Evolutionary conservation across 2,329 filamentous ascomycete genomes (phyloP).

Genomic region (Verticillium longisporum): DNA sequence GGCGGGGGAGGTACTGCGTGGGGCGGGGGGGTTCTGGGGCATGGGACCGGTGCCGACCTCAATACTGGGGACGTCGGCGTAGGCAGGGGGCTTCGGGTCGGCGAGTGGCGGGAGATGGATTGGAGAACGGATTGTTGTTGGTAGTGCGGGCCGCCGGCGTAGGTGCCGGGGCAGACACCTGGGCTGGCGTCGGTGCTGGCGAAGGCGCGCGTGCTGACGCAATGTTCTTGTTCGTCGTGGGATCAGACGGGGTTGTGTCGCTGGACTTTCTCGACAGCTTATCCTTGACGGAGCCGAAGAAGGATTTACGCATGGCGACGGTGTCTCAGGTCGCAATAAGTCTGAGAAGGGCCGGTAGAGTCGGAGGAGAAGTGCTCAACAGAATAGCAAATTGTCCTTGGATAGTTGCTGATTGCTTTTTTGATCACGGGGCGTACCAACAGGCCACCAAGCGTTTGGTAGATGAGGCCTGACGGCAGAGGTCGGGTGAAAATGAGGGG

Average conservation of each 20-base stretch:
- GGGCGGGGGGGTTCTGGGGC: constrained; percentile 4
- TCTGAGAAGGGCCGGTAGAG: not conserved
- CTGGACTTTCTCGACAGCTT: constrained; percentile 20
- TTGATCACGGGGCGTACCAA: too few species aligned
- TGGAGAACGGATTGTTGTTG: constrained; percentile 7
- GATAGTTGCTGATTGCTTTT: too few species aligned
- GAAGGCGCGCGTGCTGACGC: not conserved
- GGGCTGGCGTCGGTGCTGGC: not conserved
- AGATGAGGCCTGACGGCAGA: not conserved
- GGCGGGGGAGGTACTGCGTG: constrained; percentile 10
- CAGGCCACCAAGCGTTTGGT: not conserved
- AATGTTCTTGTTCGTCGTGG: not conserved
- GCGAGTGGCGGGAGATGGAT: constrained; percentile 11
- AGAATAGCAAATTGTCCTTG: too few species aligned
- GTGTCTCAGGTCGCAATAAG: not conserved
- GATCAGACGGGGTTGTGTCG: constrained; percentile 7
- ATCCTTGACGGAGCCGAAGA: constrained; percentile 24
- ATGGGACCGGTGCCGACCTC: not conserved
- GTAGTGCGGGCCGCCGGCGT: not conserved
- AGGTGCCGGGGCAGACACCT: not conserved
- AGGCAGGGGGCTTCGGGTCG: constrained; percentile 24
- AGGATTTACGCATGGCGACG: constrained; percentile 12
- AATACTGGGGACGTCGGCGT: constrained; percentile 12
- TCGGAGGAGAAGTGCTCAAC: not conserved
- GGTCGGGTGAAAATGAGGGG: not conserved